Evolutionary conservation across 441 rosid species (phyloP).

Genomic region (Viola pubescens): DNA sequence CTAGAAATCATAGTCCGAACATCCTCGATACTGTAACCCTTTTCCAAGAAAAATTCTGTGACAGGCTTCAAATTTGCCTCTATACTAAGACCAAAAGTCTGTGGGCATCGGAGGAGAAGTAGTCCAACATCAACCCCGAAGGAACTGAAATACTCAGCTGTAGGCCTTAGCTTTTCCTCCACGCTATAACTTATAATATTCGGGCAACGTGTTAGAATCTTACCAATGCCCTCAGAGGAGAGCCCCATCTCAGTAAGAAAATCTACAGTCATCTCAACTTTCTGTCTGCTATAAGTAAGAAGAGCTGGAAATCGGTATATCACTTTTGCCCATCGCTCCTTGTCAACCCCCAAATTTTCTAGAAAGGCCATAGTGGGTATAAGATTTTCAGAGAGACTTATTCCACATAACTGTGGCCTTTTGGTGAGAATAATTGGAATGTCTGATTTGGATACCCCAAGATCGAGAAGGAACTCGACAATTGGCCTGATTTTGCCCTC

Average conservation of each 20-base stretch:
- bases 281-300: conserved; percentile 35
- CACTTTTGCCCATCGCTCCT: conserved; percentile 41
- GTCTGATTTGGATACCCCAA: conserved; percentile 33
- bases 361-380: conserved; percentile 37
- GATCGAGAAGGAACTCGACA: conserved; percentile 40
- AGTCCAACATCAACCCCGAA: conserved; percentile 21
- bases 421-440: conserved; percentile 28
- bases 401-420: conserved; percentile 42
- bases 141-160: conserved; percentile 17
- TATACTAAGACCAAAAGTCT: conserved; percentile 21
- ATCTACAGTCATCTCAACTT: conserved; percentile 28
- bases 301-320: conserved; percentile 36
- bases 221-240: conserved; percentile 28
- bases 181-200: conserved; percentile 26
- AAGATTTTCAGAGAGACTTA: conserved; percentile 35
- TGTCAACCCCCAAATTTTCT: conserved; percentile 36
- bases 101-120: conserved; percentile 23
- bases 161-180: conserved; percentile 35
- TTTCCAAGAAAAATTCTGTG: conserved; percentile 18
- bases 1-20: conserved; percentile 19
- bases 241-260: conserved; percentile 38
- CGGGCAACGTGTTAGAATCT: conserved; percentile 30
- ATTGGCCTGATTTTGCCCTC: conserved; percentile 40
- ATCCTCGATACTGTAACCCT: conserved; percentile 19
- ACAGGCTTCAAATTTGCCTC: conserved; percentile 23